Base-by-base conservation (phyloP, 768 basidiomycete genomes). In the Mycena albidolilacea region DNA sequence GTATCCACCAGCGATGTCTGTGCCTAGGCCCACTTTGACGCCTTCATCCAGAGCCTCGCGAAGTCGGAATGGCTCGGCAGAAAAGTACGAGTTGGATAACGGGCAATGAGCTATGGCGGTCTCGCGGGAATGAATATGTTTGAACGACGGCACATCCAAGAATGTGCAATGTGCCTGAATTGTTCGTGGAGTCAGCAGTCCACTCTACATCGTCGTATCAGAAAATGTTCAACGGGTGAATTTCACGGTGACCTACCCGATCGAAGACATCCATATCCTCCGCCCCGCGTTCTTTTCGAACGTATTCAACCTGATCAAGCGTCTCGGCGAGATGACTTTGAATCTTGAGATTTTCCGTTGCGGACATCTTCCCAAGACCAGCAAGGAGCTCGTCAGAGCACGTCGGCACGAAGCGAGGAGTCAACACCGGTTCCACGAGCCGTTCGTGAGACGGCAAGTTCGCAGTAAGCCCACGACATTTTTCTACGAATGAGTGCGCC, bases 81-180 rank as follows among this genome's bases (percentile, higher is more conserved):
- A 96, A 81, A 97, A 96, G 82, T 97, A 97, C 3, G 89, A 87
- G 78, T 97, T 97, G 0, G 95, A 96, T 14, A 97, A 85, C 0
- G 96, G 96, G 80, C 96, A 97, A 76, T 96, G 95, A 0, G 96
- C 94, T 23, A 97, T 85, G 2, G 93, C 86, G 0, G 91, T 89
- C 17, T 90, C 89, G 37, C 79, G 80, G 5, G 75, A 72, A 1
- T 84, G 83, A 14, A 97, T 82, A 19, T 85, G 86, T 0, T 82
- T 79, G 12, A 96, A 84, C 43, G 90, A 85, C 0, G 86, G 80
- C 0, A 80, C 65, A n/a, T 83, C 79, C 41, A 96, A 86, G 81
- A 93, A 96, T 2, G 96, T 97, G 82, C 96, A 97, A 80, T 97
- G 96, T 0, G 95, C 96, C 85, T 96, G 94, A 14, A 97, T 81